A percentile compares a stretch with the other conserved stretches of the same genome.
Conservation (phyloP, 306 rosid species). For the Astragalus membranaceus region DNA sequence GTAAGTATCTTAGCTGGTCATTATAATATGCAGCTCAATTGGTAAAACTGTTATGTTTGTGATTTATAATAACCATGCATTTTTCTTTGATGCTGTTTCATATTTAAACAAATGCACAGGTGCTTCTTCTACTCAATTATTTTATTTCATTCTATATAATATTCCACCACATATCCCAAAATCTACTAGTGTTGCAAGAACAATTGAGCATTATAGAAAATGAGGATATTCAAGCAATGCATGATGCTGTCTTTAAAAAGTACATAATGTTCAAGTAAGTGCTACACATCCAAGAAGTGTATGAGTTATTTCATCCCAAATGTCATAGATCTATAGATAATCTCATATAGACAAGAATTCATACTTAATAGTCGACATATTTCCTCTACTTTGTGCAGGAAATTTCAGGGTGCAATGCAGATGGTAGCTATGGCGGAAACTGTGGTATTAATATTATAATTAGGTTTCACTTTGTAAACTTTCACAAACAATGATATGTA, state of each 20-base stretch:
- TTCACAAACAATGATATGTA: not conserved
- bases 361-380: slow-evolving; percentile 10
- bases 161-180: slow-evolving; percentile 83
- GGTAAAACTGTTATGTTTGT: not conserved
- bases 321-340: not conserved
- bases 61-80: not conserved
- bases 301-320: not conserved
- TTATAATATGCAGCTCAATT: not conserved
- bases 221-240: slow-evolving; percentile 75
- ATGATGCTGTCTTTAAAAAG: slow-evolving; percentile 71
- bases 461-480: slow-evolving; percentile 12
- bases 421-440: slow-evolving; percentile 85
- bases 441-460: slow-evolving; percentile 58
- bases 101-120: slow-evolving; percentile 43
- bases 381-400: slow-evolving; percentile 42
- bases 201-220: slow-evolving; percentile 64
- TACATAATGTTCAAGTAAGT: slow-evolving; percentile 91
- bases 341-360: not conserved
- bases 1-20: slow-evolving; percentile 43
- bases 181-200: slow-evolving; percentile 58
- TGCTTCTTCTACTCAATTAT: slow-evolving; percentile 74
- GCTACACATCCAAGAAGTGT: not conserved
- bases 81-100: slow-evolving; percentile 22
- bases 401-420: slow-evolving; percentile 96
- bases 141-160: slow-evolving; percentile 71